Conservation (phyloP, 192 early-diverging fungal species). For the Mortierella alpina region DNA sequence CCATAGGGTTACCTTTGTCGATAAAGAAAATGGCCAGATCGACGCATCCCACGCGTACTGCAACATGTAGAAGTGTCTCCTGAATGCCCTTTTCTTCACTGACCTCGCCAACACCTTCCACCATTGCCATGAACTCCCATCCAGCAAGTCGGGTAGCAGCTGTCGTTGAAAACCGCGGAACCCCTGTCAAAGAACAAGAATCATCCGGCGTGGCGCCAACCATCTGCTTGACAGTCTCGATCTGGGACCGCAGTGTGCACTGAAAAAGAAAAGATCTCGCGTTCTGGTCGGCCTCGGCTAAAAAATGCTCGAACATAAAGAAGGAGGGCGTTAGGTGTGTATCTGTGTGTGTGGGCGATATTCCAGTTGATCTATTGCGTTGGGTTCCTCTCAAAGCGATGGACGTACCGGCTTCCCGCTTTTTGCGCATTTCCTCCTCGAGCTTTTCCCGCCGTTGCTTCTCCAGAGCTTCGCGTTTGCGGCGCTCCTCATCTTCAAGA, state of each 20-base stretch:
- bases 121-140: slow-evolving; percentile 53
- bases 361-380: not conserved
- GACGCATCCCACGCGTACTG: slow-evolving; percentile 48
- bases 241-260: slow-evolving; percentile 45
- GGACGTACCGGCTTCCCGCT: slow-evolving; percentile 46
- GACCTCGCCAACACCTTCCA: slow-evolving; percentile 51
- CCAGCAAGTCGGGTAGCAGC: slow-evolving; percentile 51
- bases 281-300: slow-evolving; percentile 49
- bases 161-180: slow-evolving; percentile 37
- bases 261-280: slow-evolving; percentile 51
- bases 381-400: not conserved
- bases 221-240: slow-evolving; percentile 52
- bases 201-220: slow-evolving; percentile 33
- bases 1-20: slow-evolving; percentile 19
- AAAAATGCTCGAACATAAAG: not conserved
- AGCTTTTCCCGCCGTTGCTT: slow-evolving; percentile 42
- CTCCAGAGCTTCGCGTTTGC: slow-evolving; percentile 39
- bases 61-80: slow-evolving; percentile 54
- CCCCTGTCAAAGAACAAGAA: slow-evolving; percentile 42
- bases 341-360: not conserved
- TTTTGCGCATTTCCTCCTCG: slow-evolving; percentile 54
- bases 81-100: slow-evolving; percentile 51
- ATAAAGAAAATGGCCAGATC: slow-evolving; percentile 47
- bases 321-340: not conserved
- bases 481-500: slow-evolving; percentile 50